Evolutionary conservation across 306 rosid genomes (phyloP).

Genomic region (Cucurbita pepo): DNA sequence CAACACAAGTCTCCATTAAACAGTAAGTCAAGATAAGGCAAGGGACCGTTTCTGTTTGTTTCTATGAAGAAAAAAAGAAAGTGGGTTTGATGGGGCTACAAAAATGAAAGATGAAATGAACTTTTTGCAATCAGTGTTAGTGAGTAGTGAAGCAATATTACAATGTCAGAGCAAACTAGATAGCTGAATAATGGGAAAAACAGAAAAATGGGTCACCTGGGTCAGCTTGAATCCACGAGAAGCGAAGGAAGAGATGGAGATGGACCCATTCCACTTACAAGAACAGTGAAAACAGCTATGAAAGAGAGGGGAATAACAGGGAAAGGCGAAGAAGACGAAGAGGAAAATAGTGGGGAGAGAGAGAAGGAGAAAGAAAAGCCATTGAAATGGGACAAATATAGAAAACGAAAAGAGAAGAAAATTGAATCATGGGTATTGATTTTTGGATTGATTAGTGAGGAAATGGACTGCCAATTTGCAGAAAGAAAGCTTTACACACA

Average conservation of each 20-base stretch:
- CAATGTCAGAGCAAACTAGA: background rate
- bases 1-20: background rate
- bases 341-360: constrained; percentile 1
- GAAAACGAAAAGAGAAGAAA: background rate
- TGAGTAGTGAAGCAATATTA: background rate
- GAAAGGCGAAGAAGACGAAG: constrained; percentile 6
- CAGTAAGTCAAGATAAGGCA: background rate
- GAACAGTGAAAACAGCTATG: background rate
- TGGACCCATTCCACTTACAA: constrained; percentile 4
- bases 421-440: constrained; percentile 2
- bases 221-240: background rate
- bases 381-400: constrained; percentile 1
- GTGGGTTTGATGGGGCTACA: constrained; percentile 1
- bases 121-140: background rate
- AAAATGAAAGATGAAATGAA: background rate
- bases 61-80: background rate
- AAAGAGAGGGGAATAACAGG: background rate
- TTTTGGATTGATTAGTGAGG: constrained; percentile 2
- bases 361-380: background rate
- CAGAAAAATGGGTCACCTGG: constrained; percentile 3
- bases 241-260: background rate
- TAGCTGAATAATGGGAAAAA: background rate
- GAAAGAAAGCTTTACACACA: constrained; percentile 5
- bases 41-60: constrained; percentile 7
- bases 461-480: constrained; percentile 8